Conservation (phyloP, 2,329 filamentous ascomycete genomes). For the Hymenoscyphus occultus region DNA sequence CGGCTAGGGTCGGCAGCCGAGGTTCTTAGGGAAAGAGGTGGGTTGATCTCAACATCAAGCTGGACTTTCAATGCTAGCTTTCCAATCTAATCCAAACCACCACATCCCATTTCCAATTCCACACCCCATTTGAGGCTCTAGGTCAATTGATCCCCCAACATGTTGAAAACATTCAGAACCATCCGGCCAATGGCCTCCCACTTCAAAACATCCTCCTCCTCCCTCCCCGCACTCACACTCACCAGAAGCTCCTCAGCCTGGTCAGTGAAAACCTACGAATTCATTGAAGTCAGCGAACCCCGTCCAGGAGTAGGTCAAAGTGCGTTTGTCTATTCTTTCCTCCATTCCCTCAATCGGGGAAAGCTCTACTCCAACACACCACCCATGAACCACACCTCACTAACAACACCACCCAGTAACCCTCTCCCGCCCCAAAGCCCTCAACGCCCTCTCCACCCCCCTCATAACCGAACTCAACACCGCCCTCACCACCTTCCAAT, state of each 20-base stretch:
- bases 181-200: constrained; percentile 34
- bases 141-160: constrained; percentile 6
- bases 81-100: not conserved
- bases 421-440: constrained; percentile 87
- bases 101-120: not conserved
- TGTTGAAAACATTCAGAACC: constrained; percentile 33
- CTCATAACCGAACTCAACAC: constrained; percentile 87
- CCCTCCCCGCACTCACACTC: constrained; percentile 32
- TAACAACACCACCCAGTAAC: constrained; percentile 60
- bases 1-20: constrained; percentile 10
- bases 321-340: constrained; percentile 42
- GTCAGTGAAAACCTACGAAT: constrained; percentile 60
- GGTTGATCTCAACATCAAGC: not conserved
- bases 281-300: constrained; percentile 77
- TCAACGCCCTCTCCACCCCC: constrained; percentile 89
- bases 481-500: constrained; percentile 68
- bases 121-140: not conserved
- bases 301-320: constrained; percentile 88
- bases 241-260: constrained; percentile 32
- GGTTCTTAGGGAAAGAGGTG: constrained; percentile 7
- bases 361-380: no score
- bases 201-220: constrained; percentile 29
- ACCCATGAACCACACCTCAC: not conserved
- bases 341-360: constrained; percentile 5
- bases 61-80: not conserved